Base-by-base conservation (phyloP, 441 rosid species). In the Dalechampia spathulata region DNA sequence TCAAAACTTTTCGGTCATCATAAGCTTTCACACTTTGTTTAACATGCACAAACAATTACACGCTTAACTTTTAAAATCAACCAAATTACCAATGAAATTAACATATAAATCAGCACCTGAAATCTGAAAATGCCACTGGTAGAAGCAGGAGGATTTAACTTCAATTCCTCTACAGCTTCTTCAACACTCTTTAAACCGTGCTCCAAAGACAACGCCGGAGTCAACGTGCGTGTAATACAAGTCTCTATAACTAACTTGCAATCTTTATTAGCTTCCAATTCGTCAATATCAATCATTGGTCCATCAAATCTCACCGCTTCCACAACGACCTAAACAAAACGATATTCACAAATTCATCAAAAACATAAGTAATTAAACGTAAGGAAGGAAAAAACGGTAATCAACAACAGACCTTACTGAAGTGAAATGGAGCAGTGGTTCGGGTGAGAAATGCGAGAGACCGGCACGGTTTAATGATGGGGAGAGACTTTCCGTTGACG, bases 141-240 rank as follows among this genome's bases (percentile, higher is more conserved):
- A 55, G 82, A 71, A 40, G 53, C 16, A 8, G 92, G 95, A 63
- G 95, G 92, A 72, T 85, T 68, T 52, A 59, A 34, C 82, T 79
- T 83, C 52, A 89, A 60, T 70, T 78, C 58, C 40, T 83, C 77
- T 4, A 92, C 75, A 60, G 82, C 90, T 43, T 70, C 83, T 56
- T 64, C 65, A 14, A 92, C 66, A 17, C 81, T 72, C 68, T 72
- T 62, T 0, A 92, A 76, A 7, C 97, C 99, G 25, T 57, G 59
- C 64, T 85, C 79, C 52, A 92, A 81, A 50, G 89, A 78, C 79
- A 92, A 74, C 10, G 92, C 97, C 32, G 90, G 95, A 52, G 88
- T 78, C 68, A 86, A 72, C 43, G 79, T 82, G 48, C 83, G 81
- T 16, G 82, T 85, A 61, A 86, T 61, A 66, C 84, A 82, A 14